Evolutionary conservation across 1,284 basidiomycete species (phyloP).

Genomic region (Cutaneotrichosporon cyanovorans): DNA sequence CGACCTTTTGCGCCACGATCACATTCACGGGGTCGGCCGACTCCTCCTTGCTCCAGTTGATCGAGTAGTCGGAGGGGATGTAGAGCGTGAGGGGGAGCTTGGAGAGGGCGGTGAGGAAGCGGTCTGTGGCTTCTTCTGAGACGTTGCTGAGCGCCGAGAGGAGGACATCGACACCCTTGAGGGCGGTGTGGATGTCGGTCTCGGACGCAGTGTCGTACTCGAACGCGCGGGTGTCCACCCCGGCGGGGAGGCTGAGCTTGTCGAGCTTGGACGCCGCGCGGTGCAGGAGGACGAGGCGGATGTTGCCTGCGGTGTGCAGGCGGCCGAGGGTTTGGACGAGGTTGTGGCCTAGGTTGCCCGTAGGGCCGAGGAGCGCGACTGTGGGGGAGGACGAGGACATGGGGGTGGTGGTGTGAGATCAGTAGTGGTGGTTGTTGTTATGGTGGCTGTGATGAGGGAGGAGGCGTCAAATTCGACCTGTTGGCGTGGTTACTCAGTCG

Average conservation of each 20-base stretch:
- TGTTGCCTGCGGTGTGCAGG: constrained; percentile 2
- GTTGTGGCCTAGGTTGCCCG: constrained; percentile 8
- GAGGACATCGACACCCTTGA: constrained; percentile 4
- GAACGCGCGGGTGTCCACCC: constrained; percentile 8
- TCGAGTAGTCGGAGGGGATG: constrained; percentile 14
- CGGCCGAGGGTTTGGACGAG: constrained; percentile 3
- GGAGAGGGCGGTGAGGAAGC: constrained; percentile 1
- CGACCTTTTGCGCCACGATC: constrained; percentile 1
- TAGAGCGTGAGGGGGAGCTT: constrained; percentile 2
- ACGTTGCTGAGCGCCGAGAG: constrained; percentile 5
- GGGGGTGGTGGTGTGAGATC: not conserved
- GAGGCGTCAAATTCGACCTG: too few relatives aligned
- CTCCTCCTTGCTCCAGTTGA: constrained; percentile 8
- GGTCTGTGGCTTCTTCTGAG: not conserved
- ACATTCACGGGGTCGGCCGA: not conserved
- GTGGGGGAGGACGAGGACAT: not conserved
- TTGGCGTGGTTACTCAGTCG: too few relatives aligned
- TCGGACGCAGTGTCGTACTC: constrained; percentile 2
- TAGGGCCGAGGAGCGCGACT: constrained; percentile 12
- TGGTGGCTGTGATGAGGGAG: too few relatives aligned
- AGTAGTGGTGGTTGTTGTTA: too few relatives aligned
- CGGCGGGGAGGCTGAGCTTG: constrained; percentile 6
- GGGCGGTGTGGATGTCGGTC: not conserved
- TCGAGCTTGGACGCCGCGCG: constrained; percentile 8
- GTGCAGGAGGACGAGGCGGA: constrained; percentile 14